Evolutionary conservation across 345 rosid genomes (phyloP), one percentile per base, ranked within the genome.

Genomic region (Salix purpurea): DNA sequence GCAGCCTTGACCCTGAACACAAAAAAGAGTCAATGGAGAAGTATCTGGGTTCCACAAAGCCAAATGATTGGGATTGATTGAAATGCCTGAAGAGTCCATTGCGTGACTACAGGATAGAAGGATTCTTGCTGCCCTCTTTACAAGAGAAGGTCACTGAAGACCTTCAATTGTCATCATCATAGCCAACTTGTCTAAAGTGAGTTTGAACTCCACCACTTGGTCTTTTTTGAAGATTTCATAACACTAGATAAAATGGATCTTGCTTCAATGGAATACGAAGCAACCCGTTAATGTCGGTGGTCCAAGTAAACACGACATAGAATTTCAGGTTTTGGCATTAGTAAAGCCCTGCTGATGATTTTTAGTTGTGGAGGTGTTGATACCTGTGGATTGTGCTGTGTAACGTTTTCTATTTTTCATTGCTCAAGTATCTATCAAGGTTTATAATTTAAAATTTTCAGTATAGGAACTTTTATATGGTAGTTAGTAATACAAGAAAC

Each of bases 1-100:
- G 82, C 93, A 96, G 99, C 86, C 99, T 96, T 78, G 97, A 96
- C 85, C 97, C 97, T 69, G 96, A 90, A 76, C 99, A 77, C 83
- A 96, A 93, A 82, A 92, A 91, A 82, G 99, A 96, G 82, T 96
- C 97, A n/a, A 90, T 92, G 91, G 96, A 96, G 87, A 96, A 96
- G 79, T 96, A 96, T 84, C 82, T 88, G 75, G 99, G 94, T 72
- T 94, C 96, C 24, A 71, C 85, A 73, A 83, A 78, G 74, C 84
- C 84, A 5, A 78, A 67, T 40, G 86, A 86, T 46, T 76, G 76
- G 71, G 80, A 84, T 71, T 77, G 82, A 81, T 79, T 56, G 19
- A 21, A 11, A 68, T 34, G 30, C 30, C 13, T 30, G 48, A n/a
- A 52, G 19, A 50, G 42, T 36, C 52, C 62, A 11, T 26, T 28